These are phyloP conservation scores for Lolium perenne DNA, from an alignment of 176 grass and related monocot species.

Conservation along the genomic window DNA sequence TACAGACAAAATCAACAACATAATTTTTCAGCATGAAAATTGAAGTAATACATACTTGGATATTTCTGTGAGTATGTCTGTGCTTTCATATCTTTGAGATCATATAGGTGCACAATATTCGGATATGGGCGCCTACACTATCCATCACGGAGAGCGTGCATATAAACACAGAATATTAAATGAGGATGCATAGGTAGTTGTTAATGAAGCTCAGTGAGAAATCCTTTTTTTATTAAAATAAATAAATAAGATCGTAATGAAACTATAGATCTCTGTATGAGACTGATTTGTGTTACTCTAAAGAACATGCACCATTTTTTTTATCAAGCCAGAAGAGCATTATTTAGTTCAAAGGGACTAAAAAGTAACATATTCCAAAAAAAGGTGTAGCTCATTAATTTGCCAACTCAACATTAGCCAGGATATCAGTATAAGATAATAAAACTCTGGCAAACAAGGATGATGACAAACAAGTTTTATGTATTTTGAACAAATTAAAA, in stretches of 20 bases:
- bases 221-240: background rate
- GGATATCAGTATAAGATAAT: conserved; percentile 5
- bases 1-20: background rate
- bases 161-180: conserved; percentile 8
- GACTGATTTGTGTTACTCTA: background rate
- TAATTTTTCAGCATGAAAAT: background rate
- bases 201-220: background rate
- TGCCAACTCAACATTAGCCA: background rate
- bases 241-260: background rate
- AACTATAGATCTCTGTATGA: background rate
- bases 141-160: background rate
- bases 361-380: background rate
- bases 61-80: background rate
- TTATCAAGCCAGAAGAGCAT: background rate
- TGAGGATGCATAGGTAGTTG: background rate
- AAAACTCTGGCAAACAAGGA: background rate
- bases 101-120: background rate
- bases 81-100: conserved; percentile 22
- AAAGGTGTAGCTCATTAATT: background rate
- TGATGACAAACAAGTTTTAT: background rate
- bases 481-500: background rate
- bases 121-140: background rate
- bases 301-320: background rate
- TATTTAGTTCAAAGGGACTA: background rate
- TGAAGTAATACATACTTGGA: background rate